Evolutionary conservation across 2,329 filamentous ascomycete genomes (phyloP), one percentile per base, ranked within the genome.

Genomic region (Metarhizium rileyi): DNA sequence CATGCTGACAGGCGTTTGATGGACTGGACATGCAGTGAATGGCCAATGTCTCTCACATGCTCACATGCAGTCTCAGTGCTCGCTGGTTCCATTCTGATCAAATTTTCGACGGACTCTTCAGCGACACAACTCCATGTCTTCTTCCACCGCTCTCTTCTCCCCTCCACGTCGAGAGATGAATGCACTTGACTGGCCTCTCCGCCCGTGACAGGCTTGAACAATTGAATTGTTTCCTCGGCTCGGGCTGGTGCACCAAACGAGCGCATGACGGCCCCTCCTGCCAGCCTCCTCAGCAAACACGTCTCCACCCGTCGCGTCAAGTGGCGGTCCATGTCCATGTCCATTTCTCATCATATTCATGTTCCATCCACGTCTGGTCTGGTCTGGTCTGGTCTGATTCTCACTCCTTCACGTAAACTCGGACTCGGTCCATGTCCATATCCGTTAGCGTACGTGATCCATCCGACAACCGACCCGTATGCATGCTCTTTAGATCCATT

Each of bases 241-340:
- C 36, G 27, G 35, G 45, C 30, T 26, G 30, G 35, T 36, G 9
- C 36, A 36, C n/a, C 23, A 18, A 5, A 16, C n/a, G 5, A 46
- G 8, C 33, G 30, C 33, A 27, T 35, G 20, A 36, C 2, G 16
- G 3, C 33, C 33, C 33, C 33, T 36, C 33, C 28, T 5, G 22
- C 40, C 48, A 49, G 48, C 42, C 43, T 50, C 48, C 43, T 50
- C 23, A 16, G 20, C 36, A 50, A 50, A 50, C 48, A 47, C 44
- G 48, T 51, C 50, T 51, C 50, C 50, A 51, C 50, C 28, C 18
- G 50, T 18, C 50, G 50, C 50, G 46, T 49, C 30, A 30, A 27
- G 16, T 26, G 23, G 14, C 8, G 18, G 22, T 33, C 10, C 48
- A 42, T 26, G n/a, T 27, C 27, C 33, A 12, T 14, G 16, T 36